Conservation (phyloP, 768 basidiomycete genomes). For the Ramaria rubella region DNA sequence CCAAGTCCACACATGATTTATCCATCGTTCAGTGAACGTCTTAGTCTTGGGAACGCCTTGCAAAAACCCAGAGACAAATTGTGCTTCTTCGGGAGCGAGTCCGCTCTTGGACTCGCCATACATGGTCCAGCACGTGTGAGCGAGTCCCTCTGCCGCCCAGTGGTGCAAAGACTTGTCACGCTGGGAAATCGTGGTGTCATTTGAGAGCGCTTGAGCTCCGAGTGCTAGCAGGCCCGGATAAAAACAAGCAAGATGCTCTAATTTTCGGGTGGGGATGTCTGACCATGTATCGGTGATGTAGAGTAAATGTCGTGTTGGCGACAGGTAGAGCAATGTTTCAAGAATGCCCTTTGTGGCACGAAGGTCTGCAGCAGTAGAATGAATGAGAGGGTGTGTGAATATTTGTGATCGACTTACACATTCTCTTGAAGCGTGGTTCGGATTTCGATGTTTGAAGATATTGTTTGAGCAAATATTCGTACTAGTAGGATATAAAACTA, state of each 20-base stretch:
- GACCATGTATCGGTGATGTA: conserved; percentile 17
- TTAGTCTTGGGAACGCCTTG: neutral
- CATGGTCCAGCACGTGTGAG: conserved; percentile 19
- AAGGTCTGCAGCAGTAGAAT: conserved; percentile 12
- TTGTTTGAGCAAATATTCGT: conserved; percentile 21
- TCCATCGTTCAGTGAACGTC: conserved; percentile 13
- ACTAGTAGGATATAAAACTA: conserved; percentile 6
- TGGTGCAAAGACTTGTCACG: conserved; percentile 11
- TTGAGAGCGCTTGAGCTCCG: conserved; percentile 11
- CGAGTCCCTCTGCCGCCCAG: conserved; percentile 21
- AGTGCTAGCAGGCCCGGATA: conserved; percentile 17
- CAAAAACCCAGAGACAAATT: conserved; percentile 7
- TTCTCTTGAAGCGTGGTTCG: conserved; percentile 14
- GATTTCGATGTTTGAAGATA: conserved; percentile 16
- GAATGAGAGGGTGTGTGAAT: neutral
- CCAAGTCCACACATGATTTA: conserved; percentile 15
- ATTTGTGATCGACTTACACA: conserved; percentile 16
- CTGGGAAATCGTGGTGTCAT: neutral
- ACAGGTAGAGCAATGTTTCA: conserved; percentile 18
- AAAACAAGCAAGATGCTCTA: conserved; percentile 12
- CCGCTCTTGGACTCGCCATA: conserved; percentile 17
- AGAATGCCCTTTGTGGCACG: conserved; percentile 16
- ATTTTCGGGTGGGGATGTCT: conserved; percentile 3
- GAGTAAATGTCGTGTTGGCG: conserved; percentile 16
- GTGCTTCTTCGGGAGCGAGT: conserved; percentile 18